Evolutionary conservation across 352 stramenopile genomes (phyloP), one percentile per base, ranked within the genome.

Genomic region (Pythium volutum): DNA sequence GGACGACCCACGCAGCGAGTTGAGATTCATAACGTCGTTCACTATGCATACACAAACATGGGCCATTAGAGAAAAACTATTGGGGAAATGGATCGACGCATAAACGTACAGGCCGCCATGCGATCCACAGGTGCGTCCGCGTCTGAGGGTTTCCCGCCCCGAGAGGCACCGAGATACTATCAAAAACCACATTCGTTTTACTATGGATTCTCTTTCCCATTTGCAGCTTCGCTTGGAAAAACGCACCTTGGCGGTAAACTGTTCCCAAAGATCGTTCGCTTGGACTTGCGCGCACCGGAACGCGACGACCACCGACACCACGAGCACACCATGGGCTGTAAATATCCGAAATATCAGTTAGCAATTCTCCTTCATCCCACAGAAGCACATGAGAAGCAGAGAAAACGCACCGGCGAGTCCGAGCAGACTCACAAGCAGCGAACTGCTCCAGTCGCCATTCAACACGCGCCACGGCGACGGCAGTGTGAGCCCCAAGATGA

Each of bases 271-370:
- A 48, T 87, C 81, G 7, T 70, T 59, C 16, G 73, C 76, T 33
- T 92, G 83, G 36, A 92, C 80, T 62, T 89, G 79, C 47, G 67
- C 74, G 52, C 84, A 88, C 33, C 81, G 76, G 18, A 88, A 56
- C 59, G 85, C 69, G 34, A 90, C 59, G 18, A 90, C 52, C 31
- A 71, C 64, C 50, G 77, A 85, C 45, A 92, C 39, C 55, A 72
- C 75, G 50, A 87, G 75, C 26, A 82, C 26, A 15, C 55, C 77
- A 33, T 92, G 75, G 0, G 66, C 81, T 87, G 43, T n/a, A 55
- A 2, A 12, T 20, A 49, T 26, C n/a, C n/a, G n/a, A n/a, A n/a
- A n/a, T n/a, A n/a, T n/a, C n/a, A n/a, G n/a, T n/a, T n/a, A n/a
- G n/a, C n/a, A n/a, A n/a, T n/a, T n/a, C n/a, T n/a, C n/a, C n/a